A percentile compares a stretch with the other conserved stretches of the same genome.
Conservation (phyloP, 2,329 filamentous ascomycete genomes). For the Teratosphaeria destructans region DNA sequence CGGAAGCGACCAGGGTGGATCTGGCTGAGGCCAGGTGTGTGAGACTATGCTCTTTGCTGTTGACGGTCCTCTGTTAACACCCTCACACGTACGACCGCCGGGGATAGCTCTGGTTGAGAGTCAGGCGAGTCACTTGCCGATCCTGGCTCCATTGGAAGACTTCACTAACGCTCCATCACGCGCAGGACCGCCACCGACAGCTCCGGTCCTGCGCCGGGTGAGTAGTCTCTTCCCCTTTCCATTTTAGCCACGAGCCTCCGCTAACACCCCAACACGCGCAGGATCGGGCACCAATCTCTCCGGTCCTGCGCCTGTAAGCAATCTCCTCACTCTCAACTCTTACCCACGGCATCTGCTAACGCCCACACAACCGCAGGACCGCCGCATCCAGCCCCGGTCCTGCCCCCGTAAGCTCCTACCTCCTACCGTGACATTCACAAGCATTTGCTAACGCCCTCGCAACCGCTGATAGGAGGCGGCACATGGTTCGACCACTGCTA, state of each 20-base stretch:
- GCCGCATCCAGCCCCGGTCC: not conserved
- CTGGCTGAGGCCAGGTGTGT: not conserved
- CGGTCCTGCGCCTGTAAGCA: not conserved
- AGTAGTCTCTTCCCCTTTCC: not conserved
- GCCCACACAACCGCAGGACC: not conserved
- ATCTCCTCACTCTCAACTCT: not conserved
- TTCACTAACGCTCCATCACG: not conserved
- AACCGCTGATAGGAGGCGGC: not conserved
- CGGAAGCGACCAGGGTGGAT: not conserved
- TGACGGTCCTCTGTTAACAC: not conserved
- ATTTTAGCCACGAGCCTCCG: not conserved
- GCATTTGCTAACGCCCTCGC: not conserved
- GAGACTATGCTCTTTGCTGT: not conserved
- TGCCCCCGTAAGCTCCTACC: not conserved
- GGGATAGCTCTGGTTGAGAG: not conserved
- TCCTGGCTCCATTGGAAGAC: not conserved
- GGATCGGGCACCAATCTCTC: not conserved
- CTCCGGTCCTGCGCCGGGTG: not conserved
- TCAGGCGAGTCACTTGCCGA: not conserved
- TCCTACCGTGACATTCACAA: not conserved
- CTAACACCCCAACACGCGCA: not conserved
- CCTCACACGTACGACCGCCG: not conserved
- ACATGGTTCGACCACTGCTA: no score
- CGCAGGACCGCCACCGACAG: not conserved
- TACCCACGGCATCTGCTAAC: not conserved